Base-by-base conservation (phyloP, 23 red algal genomes). In the Gracilaria gracilis region DNA sequence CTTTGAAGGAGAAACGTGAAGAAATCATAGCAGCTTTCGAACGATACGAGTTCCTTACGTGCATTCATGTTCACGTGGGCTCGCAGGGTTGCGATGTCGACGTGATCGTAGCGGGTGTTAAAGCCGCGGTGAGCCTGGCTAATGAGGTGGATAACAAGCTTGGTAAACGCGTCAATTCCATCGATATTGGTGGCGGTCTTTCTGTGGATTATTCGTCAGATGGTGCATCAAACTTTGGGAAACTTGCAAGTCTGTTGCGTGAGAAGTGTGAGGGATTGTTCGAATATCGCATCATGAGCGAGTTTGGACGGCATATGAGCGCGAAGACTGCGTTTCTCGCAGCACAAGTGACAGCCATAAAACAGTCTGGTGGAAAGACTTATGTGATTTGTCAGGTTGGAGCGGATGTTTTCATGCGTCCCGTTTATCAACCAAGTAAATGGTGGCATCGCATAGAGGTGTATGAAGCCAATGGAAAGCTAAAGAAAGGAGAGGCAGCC, bases 131-230 rank as follows among this genome's bases (percentile, higher is more conserved):
- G 17, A 80, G 54, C 0, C 84, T 95, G 59, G 79, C 86, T 20
- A 77, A 84, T 59, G 77, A 95, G 72, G 38, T 95, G 11, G 78
- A 86, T 33, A 35, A n/a, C 33, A 29, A 42, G 19, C 19, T 76
- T 53, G 81, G 69, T 25, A 38, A 37, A 23, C 72, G 46, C 12
- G 55, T 95, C 24, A 37, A 47, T 35, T 72, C 65, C 20, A 79
- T 95, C 14, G 94, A 95, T 39, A 95, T 95, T 79, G 94, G 94
- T 8, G 94, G 94, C 29, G 94, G 94, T 33, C 73, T 95, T 12
- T 95, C 94, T 32, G 94, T 81, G 44, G 81, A 95, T 48, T 95
- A 95, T 75, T 85, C 38, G 27, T 79, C 73, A 44, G 81, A 92
- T 33, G 38, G 42, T 12, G 90, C 42, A 38, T 73, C 65, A 2